A percentile compares a stretch with the other conserved stretches of the same genome.
Conservation (phyloP, 768 basidiomycete genomes). For the Phlebiopsis flavidoalba region DNA sequence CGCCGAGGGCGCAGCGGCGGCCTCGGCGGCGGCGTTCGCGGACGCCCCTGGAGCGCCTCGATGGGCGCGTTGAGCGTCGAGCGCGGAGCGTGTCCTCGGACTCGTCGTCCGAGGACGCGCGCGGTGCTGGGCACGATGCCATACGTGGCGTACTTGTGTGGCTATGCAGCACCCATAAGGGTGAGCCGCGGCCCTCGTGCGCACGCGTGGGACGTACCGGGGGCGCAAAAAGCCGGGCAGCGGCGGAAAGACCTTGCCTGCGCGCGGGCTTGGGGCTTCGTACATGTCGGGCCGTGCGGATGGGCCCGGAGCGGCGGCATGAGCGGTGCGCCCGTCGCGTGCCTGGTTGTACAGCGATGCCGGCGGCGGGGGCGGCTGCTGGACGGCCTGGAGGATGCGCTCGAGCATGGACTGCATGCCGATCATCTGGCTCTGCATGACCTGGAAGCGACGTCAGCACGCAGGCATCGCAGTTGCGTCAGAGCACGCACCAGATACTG, state of each 20-base stretch:
- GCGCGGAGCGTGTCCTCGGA: constrained; percentile 83
- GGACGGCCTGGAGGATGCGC: constrained; percentile 70
- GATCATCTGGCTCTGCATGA: constrained; percentile 93
- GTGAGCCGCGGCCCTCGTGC: constrained; percentile 11
- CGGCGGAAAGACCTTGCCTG: constrained; percentile 57
- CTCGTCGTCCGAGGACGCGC: constrained; percentile 85
- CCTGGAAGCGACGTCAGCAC: constrained; percentile 35
- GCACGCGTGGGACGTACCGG: constrained; percentile 48
- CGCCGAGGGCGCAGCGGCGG: constrained; percentile 72
- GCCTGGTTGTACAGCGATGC: constrained; percentile 3
- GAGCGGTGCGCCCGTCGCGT: constrained; percentile 12
- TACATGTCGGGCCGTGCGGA: constrained; percentile 21
- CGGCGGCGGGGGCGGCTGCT: constrained; percentile 29
- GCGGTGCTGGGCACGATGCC: constrained; percentile 83
- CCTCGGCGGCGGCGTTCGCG: constrained; percentile 93
- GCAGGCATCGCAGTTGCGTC: background rate
- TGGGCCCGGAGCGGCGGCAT: constrained; percentile 11
- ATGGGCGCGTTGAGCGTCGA: constrained; percentile 87
- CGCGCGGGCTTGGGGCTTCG: constrained; percentile 24
- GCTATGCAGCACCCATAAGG: constrained; percentile 38
- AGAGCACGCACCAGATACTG: constrained; percentile 66
- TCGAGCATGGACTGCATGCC: constrained; percentile 89
- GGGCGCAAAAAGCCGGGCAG: constrained; percentile 88
- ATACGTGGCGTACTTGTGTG: constrained; percentile 87
- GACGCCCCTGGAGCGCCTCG: constrained; percentile 89